Evolutionary conservation across 352 stramenopile genomes (phyloP), one percentile per base, ranked within the genome.

Genomic region (Globisporangium nodosum): DNA sequence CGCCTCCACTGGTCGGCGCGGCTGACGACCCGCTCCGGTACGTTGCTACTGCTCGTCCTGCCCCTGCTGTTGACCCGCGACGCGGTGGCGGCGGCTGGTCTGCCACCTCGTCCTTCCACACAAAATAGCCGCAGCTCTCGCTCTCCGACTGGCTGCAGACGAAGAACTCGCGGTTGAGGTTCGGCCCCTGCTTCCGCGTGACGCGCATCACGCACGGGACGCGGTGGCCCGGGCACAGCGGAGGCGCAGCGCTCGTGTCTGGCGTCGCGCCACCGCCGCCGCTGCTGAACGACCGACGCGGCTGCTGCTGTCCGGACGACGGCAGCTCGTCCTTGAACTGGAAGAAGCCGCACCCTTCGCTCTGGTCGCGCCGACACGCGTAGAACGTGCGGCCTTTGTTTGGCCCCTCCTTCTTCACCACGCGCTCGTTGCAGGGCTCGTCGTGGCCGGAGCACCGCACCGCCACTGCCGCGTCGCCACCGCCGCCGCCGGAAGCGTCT

Each of bases 81-180:
- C 37, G 37, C 11, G 37, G 12, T 45, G 49, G 4, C 49, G 49
- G 58, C 30, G 40, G 52, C 20, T 35, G 13, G 4, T 65, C 30
- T 54, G 52, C 2, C 52, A 59, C 47, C 50, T 98, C 91, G 51
- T 97, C 92, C 31, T 91, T 93, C 94, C 94, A 98, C 67, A 90
- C 69, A 68, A 98, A 98, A 66, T 82, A 92, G 52, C 89, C 86
- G 58, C 86, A 94, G 55, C 83, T 90, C 18, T 96, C 86, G 31
- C 66, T 65, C 30, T 67, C 74, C 2, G 87, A 78, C 18, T 86
- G 78, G 8, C 79, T 84, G 70, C 94, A 98, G 13, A 81, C 77
- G 68, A 91, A 98, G 72, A 98, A 98, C 62, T 97, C 87, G n/a
- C 92, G 81, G 53, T 91, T 87, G 52, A 91, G 84, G 63, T 98